These are phyloP conservation scores for Venturia carpophila DNA, from an alignment of 2,329 filamentous ascomycete species.

Conservation along the genomic window DNA sequence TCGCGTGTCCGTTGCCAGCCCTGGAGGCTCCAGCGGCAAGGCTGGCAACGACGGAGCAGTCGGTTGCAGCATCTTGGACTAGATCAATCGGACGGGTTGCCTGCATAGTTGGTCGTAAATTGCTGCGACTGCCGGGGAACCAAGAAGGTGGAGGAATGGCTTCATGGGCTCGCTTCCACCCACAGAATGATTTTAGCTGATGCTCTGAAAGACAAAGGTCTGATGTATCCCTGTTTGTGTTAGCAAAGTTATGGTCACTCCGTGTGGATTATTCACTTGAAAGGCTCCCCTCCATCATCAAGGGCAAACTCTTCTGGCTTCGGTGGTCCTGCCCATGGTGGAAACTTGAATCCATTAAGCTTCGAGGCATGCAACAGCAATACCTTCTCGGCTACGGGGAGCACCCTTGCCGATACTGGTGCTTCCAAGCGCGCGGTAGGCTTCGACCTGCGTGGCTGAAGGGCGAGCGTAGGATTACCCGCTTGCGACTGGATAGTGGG, in stretches of 20 bases:
- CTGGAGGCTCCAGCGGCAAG: constrained; percentile 73
- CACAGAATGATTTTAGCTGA: constrained; percentile 68
- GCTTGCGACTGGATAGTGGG: neutral
- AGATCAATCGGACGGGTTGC: constrained; percentile 55
- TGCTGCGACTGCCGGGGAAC: constrained; percentile 26
- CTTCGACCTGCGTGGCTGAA: neutral
- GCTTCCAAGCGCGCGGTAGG: constrained; percentile 24
- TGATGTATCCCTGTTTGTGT: constrained; percentile 54
- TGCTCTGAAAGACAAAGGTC: constrained; percentile 64
- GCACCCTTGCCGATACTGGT: constrained; percentile 49
- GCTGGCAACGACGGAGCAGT: constrained; percentile 95
- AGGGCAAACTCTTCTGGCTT: constrained; percentile 53
- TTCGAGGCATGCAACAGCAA: constrained; percentile 70
- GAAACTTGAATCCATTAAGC: constrained; percentile 75
- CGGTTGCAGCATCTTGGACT: constrained; percentile 90
- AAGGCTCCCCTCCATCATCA: constrained; percentile 45
- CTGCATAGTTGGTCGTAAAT: constrained; percentile 47
- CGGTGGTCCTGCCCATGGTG: constrained; percentile 69
- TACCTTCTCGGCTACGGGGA: constrained; percentile 64
- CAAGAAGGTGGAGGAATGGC: constrained; percentile 46
- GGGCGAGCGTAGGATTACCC: neutral
- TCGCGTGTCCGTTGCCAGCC: constrained; percentile 56
- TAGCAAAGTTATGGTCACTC: neutral
- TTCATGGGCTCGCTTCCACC: constrained; percentile 72
- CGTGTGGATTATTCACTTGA: constrained; percentile 46